Evolutionary conservation across 345 rosid species (phyloP), one percentile per base, ranked within the genome.

Genomic region (Orychophragmus violaceus): DNA sequence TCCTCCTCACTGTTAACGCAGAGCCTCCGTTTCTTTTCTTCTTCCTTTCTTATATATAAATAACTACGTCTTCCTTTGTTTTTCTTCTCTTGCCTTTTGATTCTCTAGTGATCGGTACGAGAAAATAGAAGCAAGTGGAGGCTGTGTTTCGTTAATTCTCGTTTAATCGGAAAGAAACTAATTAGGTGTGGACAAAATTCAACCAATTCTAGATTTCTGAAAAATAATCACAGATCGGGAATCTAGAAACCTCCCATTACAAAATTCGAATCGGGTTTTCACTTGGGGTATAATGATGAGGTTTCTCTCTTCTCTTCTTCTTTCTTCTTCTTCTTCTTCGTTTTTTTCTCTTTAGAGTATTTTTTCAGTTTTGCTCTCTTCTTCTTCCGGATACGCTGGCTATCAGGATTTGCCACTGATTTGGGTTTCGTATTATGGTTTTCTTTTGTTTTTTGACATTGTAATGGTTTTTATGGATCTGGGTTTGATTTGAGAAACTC

Each of bases 281-380:
- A 51, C 62, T 53, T 62, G 52, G 50, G 69, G 77, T 68, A 67
- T 68, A 74, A 74, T 74, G 78, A 74, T 74, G 78, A 74, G 78
- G 78, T 74, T 67, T 44, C 58, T 67, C 24, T 60, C 50, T 30
- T 33, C 48, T 27, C 52, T 37, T 52, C 32, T 28, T 6, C 16
- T 57, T 42, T 59, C 41, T 30, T 42, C 59, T 3, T 50, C 59
- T 21, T 56, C 58, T 71, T 63, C 6, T 71, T 7, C 25, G 17
- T 5, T 14, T n/a, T 5, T 23, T 46, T 1, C 6, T 25, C n/a
- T n/a, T n/a, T n/a, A n/a, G n/a, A n/a, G n/a, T n/a, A n/a, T n/a
- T n/a, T n/a, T 44, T 16, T 9, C 14, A 18, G 25, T 58, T 60
- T 25, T 22, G 16, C 29, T n/a, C 18, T 59, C 17, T 39, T 17